Evolutionary conservation across 2,329 filamentous ascomycete species (phyloP).

Genomic region (Fusarium sublunatum): DNA sequence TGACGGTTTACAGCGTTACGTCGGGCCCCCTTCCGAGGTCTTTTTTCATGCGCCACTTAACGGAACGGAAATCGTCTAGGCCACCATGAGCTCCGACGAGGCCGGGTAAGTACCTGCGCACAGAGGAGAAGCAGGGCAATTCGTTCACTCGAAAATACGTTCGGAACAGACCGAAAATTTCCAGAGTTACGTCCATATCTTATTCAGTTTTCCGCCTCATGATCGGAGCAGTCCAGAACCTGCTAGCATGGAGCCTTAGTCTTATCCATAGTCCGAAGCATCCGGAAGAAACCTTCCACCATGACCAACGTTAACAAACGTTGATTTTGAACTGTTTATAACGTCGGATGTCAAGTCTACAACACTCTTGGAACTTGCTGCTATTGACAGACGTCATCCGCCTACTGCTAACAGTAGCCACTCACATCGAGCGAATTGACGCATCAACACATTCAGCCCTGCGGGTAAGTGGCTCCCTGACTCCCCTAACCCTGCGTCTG

Average conservation of each 20-base stretch:
- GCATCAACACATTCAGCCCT: not conserved
- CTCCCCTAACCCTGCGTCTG: conserved; percentile 3
- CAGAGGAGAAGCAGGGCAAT: not conserved
- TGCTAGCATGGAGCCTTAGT: not conserved
- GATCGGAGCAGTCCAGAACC: too few species aligned
- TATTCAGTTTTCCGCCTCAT: too few species aligned
- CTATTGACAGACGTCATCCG: not conserved
- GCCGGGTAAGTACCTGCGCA: conserved; percentile 2
- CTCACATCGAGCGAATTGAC: not conserved
- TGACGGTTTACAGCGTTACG: conserved; percentile 21
- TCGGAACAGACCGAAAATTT: too few species aligned
- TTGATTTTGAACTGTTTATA: conserved; percentile 8
- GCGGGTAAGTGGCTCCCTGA: not conserved
- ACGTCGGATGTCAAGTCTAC: not conserved
- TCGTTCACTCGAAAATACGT: conserved; percentile 23
- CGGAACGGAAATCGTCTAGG: conserved; percentile 31
- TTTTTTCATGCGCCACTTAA: conserved; percentile 26
- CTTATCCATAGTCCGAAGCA: conserved; percentile 9
- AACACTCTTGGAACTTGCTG: not conserved
- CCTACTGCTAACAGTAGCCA: not conserved
- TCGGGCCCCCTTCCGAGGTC: conserved; percentile 3
- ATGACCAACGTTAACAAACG: conserved; percentile 6
- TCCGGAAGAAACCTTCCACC: conserved; percentile 13
- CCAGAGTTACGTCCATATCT: too few species aligned
- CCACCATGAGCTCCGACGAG: conserved; percentile 21